phyloP scores from a whole-genome alignment of 2,329 filamentous ascomycete species.

The Myriosclerotinia scirpicola region DNA sequence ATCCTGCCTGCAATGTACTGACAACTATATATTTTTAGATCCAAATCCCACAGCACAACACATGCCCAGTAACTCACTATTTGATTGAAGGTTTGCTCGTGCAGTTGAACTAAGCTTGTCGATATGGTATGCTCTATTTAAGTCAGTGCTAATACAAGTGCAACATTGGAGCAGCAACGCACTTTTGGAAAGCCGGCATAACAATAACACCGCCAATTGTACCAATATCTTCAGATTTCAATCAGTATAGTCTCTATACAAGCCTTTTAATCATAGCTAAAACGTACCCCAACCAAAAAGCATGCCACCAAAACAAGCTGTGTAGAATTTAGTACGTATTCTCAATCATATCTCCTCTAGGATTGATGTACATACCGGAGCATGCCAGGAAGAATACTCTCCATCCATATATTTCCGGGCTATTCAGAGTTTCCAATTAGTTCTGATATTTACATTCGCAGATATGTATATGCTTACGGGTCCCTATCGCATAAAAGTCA shows the following conservation, averaged over 20 bases:
- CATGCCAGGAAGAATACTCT: conserved; percentile 61
- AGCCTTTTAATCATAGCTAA: not conserved
- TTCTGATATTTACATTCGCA: no score
- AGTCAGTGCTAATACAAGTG: not conserved
- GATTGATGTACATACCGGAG: conserved; percentile 34
- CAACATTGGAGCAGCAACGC: conserved; percentile 29
- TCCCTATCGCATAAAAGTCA: conserved; percentile 14
- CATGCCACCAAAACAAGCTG: conserved; percentile 66
- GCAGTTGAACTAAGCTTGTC: conserved; percentile 36
- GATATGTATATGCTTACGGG: conserved; percentile 1
- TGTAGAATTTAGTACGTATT: not conserved
- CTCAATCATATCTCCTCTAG: accelerated
- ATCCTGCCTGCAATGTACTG: conserved; percentile 68
- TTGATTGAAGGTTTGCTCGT: conserved; percentile 58
- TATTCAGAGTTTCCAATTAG: conserved; percentile 25
- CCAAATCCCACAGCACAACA: not conserved
- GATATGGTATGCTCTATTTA: conserved; percentile 43
- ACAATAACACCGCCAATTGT: conserved; percentile 76
- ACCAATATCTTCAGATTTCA: conserved; percentile 56
- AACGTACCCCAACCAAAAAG: conserved; percentile 53
- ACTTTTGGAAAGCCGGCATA: conserved; percentile 60
- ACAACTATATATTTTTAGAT: conserved; percentile 49
- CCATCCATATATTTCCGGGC: conserved; percentile 50
- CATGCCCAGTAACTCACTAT: conserved; percentile 29
- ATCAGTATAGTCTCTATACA: not conserved